Evolutionary conservation across 768 basidiomycete species (phyloP).

Genomic region (Auriscalpium vulgare): DNA sequence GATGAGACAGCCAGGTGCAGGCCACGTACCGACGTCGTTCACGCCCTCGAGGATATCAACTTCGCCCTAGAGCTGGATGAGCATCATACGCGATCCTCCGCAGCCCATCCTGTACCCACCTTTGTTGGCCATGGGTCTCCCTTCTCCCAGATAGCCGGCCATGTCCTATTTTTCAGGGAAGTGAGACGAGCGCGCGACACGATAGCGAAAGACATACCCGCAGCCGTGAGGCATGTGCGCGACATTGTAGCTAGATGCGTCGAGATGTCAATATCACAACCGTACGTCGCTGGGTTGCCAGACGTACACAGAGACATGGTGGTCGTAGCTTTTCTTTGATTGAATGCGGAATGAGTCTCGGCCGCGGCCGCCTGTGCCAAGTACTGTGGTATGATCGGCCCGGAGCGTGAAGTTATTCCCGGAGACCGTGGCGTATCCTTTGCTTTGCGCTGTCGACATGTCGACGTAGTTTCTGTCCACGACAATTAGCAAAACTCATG

Average conservation of each 20-base stretch:
- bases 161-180: slow-evolving; percentile 10
- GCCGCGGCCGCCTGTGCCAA: slow-evolving; percentile 34
- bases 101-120: slow-evolving; percentile 6
- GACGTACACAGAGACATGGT: slow-evolving; percentile 18
- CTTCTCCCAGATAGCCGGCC: slow-evolving; percentile 20
- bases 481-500: background rate
- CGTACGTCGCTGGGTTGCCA: background rate
- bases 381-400: slow-evolving; percentile 40
- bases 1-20: background rate
- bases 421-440: slow-evolving; percentile 51
- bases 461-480: slow-evolving; percentile 34
- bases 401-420: slow-evolving; percentile 48
- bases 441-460: slow-evolving; percentile 37
- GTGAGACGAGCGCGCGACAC: too few species aligned
- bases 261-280: background rate
- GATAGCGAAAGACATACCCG: slow-evolving; percentile 10
- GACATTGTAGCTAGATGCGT: slow-evolving; percentile 15
- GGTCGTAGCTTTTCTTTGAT: slow-evolving; percentile 30
- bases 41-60: slow-evolving; percentile 12
- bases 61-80: slow-evolving; percentile 9
- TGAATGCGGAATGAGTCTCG: slow-evolving; percentile 20
- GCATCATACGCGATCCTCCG: background rate
- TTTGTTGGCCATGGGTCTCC: slow-evolving; percentile 18
- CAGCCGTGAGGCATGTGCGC: slow-evolving; percentile 23
- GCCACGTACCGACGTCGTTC: background rate